Conservation (phyloP, 2,329 filamentous ascomycete species). For the Helotiales sp. region DNA sequence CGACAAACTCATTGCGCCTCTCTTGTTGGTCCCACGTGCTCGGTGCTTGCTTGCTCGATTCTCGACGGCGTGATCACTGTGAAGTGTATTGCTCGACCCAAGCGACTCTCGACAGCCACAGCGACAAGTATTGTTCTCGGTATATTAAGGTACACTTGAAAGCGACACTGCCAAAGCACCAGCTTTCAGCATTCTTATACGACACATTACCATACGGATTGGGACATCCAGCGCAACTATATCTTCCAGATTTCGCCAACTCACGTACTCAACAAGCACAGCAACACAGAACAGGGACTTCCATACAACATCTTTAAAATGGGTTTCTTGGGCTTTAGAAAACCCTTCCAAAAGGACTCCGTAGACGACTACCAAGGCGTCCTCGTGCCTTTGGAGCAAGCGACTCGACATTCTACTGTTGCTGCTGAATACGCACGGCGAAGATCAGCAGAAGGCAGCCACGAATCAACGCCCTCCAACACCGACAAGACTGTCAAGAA, state of each 20-base stretch:
- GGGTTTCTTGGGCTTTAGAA: constrained; percentile 43
- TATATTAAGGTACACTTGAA: too few relatives aligned
- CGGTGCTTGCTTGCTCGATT: too few relatives aligned
- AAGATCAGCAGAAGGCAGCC: constrained; percentile 29
- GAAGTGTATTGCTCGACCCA: background rate
- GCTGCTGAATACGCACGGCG: constrained; percentile 35
- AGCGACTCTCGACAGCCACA: background rate
- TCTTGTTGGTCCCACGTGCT: too few relatives aligned
- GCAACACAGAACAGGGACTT: constrained; percentile 6
- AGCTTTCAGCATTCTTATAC: background rate
- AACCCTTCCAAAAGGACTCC: constrained; percentile 52
- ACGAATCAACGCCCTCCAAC: too few relatives aligned
- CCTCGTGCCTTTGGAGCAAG: constrained; percentile 48
- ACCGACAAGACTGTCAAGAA: background rate
- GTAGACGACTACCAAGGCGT: constrained; percentile 51
- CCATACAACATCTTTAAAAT: constrained; percentile 3
- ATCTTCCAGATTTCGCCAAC: background rate
- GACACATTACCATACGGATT: background rate
- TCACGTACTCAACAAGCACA: constrained; percentile 1
- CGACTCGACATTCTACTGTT: constrained; percentile 40
- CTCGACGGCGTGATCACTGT: background rate
- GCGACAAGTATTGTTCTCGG: background rate
- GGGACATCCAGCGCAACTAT: background rate
- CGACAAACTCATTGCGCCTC: too few relatives aligned
- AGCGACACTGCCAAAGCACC: background rate